phyloP scores from a whole-genome alignment of 345 rosid species.

The Anastatica hierochuntica region DNA sequence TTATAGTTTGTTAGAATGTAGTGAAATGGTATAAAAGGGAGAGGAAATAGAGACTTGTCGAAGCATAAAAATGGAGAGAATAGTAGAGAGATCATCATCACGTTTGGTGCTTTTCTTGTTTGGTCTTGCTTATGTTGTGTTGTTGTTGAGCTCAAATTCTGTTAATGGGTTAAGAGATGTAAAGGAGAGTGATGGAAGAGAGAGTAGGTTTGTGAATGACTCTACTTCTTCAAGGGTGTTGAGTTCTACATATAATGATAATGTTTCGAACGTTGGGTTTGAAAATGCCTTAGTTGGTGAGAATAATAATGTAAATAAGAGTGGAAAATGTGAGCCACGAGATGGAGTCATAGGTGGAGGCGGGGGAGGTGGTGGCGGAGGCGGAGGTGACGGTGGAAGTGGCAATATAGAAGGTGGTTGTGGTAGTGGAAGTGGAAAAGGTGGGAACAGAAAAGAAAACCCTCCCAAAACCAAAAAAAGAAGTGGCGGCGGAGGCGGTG shows the following conservation, averaged over 20 bases:
- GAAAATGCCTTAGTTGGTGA: conserved; percentile 18
- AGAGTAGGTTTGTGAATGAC: neutral
- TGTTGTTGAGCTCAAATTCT: conserved; percentile 21
- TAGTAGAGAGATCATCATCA: conserved; percentile 15
- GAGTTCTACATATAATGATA: neutral
- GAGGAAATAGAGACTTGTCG: conserved; percentile 5
- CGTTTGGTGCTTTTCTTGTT: conserved; percentile 10
- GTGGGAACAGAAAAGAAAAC: neutral
- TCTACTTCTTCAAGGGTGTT: conserved; percentile 10
- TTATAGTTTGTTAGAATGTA: conserved; percentile 7
- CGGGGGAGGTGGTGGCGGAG: too few species aligned
- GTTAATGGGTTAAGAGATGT: conserved; percentile 29
- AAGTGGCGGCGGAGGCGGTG: conserved; percentile 5
- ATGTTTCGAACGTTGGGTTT: neutral
- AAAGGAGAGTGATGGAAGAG: conserved; percentile 17
- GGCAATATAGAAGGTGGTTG: too few species aligned
- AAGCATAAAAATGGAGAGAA: conserved; percentile 13
- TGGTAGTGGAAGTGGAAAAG: neutral
- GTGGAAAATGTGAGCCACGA: conserved; percentile 14
- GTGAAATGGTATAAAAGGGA: conserved; percentile 7
- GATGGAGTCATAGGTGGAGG: too few species aligned
- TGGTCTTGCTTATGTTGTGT: conserved; percentile 5
- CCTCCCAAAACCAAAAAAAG: too few species aligned
- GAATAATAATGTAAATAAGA: conserved; percentile 10
- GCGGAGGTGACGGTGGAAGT: too few species aligned